Conservation (phyloP, 2,329 filamentous ascomycete genomes). For the Botrytis paeoniae region DNA sequence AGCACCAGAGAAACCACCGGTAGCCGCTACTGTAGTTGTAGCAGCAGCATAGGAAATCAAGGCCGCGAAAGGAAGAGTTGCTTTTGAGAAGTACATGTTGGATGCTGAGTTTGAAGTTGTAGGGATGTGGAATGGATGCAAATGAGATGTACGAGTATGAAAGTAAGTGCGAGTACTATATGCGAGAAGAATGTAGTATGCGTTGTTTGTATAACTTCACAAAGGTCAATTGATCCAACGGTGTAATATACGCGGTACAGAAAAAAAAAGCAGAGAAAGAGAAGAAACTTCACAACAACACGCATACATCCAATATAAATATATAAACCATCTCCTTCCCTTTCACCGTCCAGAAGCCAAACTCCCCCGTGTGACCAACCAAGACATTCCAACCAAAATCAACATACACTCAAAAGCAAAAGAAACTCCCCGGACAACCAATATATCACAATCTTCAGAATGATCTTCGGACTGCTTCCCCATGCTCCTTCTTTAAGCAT, state of each 20-base stretch:
- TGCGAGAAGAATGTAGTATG: not conserved
- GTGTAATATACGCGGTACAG: not conserved
- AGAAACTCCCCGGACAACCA: not conserved
- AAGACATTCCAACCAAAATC: slow-evolving; percentile 5
- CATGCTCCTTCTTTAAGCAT: not conserved
- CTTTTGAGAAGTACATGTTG: slow-evolving; percentile 24
- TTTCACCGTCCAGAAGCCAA: not conserved
- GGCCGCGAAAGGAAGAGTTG: slow-evolving; percentile 30
- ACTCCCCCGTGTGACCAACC: not conserved
- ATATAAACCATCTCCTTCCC: not conserved
- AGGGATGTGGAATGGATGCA: not conserved
- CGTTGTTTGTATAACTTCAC: not conserved
- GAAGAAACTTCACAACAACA: not conserved
- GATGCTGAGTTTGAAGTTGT: not conserved
- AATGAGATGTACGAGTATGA: not conserved
- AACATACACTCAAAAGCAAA: not conserved
- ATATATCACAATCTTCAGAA: slow-evolving; percentile 5
- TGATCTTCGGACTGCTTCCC: not conserved
- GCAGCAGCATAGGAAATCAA: slow-evolving; percentile 35
- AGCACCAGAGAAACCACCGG: slow-evolving; percentile 5
- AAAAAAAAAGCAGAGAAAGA: slow-evolving; percentile 1
- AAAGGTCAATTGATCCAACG: not conserved
- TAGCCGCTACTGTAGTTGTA: slow-evolving; percentile 19
- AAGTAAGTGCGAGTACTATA: not conserved
- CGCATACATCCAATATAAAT: not conserved